Percentiles rank a stretch among this genome's conserved stretches.
Evolutionary conservation across 495 filamentous ascomycete genomes (phyloP).

Genomic region (Annulohypoxylon stygium): DNA sequence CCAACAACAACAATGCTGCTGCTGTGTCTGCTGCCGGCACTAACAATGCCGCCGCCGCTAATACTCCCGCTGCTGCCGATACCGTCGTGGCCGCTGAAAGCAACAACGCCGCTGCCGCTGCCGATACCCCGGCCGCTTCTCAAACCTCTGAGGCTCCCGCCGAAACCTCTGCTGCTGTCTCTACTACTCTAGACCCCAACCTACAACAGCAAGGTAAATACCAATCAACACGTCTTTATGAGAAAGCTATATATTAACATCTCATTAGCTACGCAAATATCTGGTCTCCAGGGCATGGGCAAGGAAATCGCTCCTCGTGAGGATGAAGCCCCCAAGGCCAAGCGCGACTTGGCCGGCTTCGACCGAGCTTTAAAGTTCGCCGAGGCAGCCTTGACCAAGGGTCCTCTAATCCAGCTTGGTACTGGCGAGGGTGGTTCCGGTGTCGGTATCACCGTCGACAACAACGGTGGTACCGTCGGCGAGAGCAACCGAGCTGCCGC

Average conservation of each 20-base stretch:
- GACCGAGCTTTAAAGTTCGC: constrained; percentile 63
- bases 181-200: constrained; percentile 50
- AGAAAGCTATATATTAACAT: constrained; percentile 23
- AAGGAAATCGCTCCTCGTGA: constrained; percentile 63
- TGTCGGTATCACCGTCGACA: constrained; percentile 64
- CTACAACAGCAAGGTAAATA: constrained; percentile 54
- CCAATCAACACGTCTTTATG: neutral
- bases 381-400: constrained; percentile 61
- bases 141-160: constrained; percentile 28
- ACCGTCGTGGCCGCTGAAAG: constrained; percentile 28
- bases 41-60: constrained; percentile 17
- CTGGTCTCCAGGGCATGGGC: constrained; percentile 62
- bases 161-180: neutral
- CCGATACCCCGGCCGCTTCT: constrained; percentile 25
- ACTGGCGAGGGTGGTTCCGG: constrained; percentile 62
- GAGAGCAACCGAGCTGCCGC: constrained; percentile 21
- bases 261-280: constrained; percentile 55
- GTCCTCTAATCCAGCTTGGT: constrained; percentile 61
- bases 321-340: constrained; percentile 41
- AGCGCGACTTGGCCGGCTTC: constrained; percentile 62
- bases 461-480: constrained; percentile 48
- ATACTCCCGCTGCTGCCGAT: constrained; percentile 22
- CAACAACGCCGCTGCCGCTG: constrained; percentile 21
- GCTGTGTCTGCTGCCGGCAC: constrained; percentile 30
- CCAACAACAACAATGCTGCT: constrained; percentile 37